Percentiles rank a stretch among this genome's conserved stretches.
Conservation (phyloP, 2,329 filamentous ascomycete genomes). For the Aspergillus transmontanensis region DNA sequence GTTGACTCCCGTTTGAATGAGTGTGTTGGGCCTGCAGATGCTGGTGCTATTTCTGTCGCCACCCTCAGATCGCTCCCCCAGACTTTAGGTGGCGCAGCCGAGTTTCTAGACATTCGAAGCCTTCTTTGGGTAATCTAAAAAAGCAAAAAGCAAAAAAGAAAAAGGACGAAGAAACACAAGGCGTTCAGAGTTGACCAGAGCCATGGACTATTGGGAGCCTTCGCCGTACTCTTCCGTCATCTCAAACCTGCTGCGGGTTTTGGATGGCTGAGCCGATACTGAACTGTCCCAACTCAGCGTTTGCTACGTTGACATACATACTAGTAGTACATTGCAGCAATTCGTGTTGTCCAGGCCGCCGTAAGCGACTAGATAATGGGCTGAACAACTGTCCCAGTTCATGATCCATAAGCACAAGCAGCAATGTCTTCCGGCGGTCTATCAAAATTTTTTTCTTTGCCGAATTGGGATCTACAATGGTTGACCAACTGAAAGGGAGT, state of each 20-base stretch:
- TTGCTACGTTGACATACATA: conserved; percentile 7
- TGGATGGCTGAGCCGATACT: conserved; percentile 1
- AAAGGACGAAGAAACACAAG: neutral
- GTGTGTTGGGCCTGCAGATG: conserved; percentile 19
- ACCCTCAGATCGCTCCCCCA: conserved; percentile 17
- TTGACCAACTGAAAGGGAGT: neutral
- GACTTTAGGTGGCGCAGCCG: conserved; percentile 22
- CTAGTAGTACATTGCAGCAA: neutral
- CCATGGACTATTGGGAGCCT: conserved; percentile 10
- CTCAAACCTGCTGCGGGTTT: neutral
- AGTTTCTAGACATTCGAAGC: conserved; percentile 6
- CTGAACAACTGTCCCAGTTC: neutral
- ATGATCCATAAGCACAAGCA: neutral
- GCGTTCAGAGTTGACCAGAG: conserved; percentile 12
- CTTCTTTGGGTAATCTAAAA: neutral
- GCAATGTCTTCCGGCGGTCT: neutral
- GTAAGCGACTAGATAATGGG: neutral
- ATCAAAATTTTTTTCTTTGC: neutral
- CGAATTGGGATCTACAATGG: conserved; percentile 1
- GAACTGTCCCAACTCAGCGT: neutral
- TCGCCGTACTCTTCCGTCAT: conserved; percentile 16
- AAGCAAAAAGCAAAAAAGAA: conserved; percentile 5
- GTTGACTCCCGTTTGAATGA: conserved; percentile 6
- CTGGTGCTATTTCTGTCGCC: conserved; percentile 23
- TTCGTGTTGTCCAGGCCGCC: neutral